Conservation (phyloP, 2,329 filamentous ascomycete genomes). For the Beauveria medogensis region DNA sequence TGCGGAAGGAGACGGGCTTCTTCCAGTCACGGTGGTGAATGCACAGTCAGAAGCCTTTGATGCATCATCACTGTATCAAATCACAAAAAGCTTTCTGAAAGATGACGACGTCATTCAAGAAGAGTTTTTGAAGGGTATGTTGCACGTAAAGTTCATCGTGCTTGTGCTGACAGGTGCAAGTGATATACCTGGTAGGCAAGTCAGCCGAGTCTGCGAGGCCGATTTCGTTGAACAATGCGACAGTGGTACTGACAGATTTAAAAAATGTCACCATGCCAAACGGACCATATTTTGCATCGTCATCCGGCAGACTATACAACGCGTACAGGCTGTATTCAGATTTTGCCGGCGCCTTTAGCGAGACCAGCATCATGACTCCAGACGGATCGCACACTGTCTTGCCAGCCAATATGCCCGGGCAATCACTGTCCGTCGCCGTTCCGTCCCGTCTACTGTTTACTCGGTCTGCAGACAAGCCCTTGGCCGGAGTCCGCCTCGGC, state of each 20-base stretch:
- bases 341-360: conserved; percentile 15
- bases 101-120: conserved; percentile 14
- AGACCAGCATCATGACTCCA: conserved; percentile 2
- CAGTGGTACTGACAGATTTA: neutral
- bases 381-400: conserved; percentile 8
- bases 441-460: conserved; percentile 50
- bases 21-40: conserved; percentile 5
- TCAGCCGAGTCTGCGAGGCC: neutral
- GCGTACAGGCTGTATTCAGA: conserved; percentile 19
- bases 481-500: conserved; percentile 47
- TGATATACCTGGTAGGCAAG: neutral
- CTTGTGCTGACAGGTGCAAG: neutral
- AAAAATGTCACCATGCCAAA: neutral
- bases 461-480: conserved; percentile 37
- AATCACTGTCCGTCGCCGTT: conserved; percentile 28
- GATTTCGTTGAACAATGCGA: neutral
- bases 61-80: neutral
- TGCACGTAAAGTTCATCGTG: neutral
- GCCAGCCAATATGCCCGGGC: conserved; percentile 11
- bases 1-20: neutral
- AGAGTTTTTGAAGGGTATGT: conserved; percentile 10
- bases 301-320: conserved; percentile 10
- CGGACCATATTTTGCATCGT: conserved; percentile 16
- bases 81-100: neutral
- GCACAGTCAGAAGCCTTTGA: neutral